Conservation (phyloP, 2,329 filamentous ascomycete species). For the Ceratocystis destructans region DNA sequence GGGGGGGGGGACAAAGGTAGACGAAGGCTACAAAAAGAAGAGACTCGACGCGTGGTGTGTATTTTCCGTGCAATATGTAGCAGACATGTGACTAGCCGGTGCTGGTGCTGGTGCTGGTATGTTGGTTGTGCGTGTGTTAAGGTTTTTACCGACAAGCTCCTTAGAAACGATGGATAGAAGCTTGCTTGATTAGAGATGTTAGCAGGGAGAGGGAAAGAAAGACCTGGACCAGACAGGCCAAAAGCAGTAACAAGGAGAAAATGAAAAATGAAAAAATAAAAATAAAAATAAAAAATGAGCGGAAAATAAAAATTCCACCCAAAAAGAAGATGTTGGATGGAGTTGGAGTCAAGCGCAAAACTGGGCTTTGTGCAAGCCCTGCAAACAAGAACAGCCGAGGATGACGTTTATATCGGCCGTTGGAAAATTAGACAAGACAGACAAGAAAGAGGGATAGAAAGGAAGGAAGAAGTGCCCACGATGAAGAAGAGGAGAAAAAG, state of each 20-base stretch:
- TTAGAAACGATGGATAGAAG: not conserved
- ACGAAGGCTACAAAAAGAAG: not conserved
- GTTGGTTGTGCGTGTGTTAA: not conserved
- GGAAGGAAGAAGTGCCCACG: not conserved
- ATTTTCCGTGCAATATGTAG: not conserved
- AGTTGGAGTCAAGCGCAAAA: not conserved
- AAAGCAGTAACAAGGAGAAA: not conserved
- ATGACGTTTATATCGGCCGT: slow-evolving; percentile 9
- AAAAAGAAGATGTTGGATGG: not conserved
- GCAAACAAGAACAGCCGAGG: slow-evolving; percentile 1
- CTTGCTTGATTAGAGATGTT: not conserved
- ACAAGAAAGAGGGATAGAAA: not conserved
- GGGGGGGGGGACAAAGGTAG: not conserved
- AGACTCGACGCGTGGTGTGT: not conserved
- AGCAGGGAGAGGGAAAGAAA: not conserved
- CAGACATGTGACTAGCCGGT: not conserved
- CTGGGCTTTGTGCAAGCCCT: not conserved
- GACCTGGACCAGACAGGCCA: not conserved
- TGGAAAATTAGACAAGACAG: not conserved
- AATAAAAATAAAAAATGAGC: not conserved
- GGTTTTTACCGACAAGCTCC: not conserved
- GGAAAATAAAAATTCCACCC: not conserved
- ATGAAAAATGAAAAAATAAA: not conserved
- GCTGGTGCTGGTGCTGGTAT: not conserved
- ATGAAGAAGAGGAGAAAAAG: not conserved